A percentile compares a stretch with the other conserved stretches of the same genome.
phyloP scores from a whole-genome alignment of 768 basidiomycete species.

The Collybiopsis luxurians region DNA sequence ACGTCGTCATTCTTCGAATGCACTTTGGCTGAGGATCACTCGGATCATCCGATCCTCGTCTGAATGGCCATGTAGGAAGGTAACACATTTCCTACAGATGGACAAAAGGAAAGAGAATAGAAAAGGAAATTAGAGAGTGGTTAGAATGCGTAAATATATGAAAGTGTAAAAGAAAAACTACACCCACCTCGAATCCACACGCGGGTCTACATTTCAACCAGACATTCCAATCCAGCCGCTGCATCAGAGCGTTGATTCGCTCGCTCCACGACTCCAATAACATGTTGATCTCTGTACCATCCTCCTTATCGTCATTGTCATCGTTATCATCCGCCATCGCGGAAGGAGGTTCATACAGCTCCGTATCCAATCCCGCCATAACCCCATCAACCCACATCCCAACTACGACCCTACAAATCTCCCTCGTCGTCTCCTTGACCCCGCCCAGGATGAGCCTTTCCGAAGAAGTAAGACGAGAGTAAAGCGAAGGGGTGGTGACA shows the following conservation, averaged over 20 bases:
- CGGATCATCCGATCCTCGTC: background rate
- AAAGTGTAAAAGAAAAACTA: background rate
- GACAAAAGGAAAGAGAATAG: background rate
- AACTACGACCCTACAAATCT: conserved; percentile 18
- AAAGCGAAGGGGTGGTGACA: background rate
- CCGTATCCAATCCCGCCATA: conserved; percentile 12
- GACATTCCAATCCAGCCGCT: conserved; percentile 22
- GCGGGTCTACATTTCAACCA: conserved; percentile 21
- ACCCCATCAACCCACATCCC: conserved; percentile 19
- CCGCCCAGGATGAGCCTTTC: conserved; percentile 17
- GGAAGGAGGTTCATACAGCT: background rate
- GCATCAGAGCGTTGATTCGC: conserved; percentile 11
- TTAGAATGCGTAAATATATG: too few species aligned
- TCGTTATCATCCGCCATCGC: too few species aligned
- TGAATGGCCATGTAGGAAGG: conserved; percentile 5
- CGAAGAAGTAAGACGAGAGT: conserved; percentile 12
- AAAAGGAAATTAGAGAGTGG: background rate
- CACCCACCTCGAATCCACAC: conserved; percentile 18
- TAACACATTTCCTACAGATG: conserved; percentile 2
- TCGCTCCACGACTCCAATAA: conserved; percentile 14
- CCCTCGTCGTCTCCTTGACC: conserved; percentile 15
- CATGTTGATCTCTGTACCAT: too few species aligned
- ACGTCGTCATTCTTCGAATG: conserved; percentile 1
- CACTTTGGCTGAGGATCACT: conserved; percentile 5
- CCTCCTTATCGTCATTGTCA: too few species aligned